A percentile compares a stretch with the other conserved stretches of the same genome.
These are phyloP conservation scores for Colletotrichum gloeosporioides DNA, from an alignment of 2,329 filamentous ascomycete genomes.

Conservation along the genomic window DNA sequence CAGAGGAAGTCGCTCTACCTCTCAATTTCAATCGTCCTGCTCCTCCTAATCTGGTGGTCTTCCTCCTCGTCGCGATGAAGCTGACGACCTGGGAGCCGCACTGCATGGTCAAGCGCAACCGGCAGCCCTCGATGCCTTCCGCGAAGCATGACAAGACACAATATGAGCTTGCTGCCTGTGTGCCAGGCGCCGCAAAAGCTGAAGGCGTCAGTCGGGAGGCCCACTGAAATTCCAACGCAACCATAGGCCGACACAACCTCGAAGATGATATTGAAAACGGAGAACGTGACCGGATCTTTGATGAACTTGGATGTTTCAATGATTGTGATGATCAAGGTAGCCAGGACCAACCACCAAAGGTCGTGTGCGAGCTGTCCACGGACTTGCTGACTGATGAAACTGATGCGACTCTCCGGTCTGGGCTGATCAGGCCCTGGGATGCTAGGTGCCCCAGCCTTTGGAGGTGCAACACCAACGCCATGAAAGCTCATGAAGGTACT, in stretches of 20 bases:
- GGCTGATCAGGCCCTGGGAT: background rate
- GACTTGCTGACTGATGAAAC: conserved; percentile 61
- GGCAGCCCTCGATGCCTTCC: conserved; percentile 63
- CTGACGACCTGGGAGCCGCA: conserved; percentile 44
- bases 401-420: conserved; percentile 39
- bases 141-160: conserved; percentile 62
- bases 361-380: conserved; percentile 70
- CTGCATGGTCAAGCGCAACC: conserved; percentile 60
- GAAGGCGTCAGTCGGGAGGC: conserved; percentile 57
- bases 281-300: conserved; percentile 55
- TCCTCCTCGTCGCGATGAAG: conserved; percentile 35
- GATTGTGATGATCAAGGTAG: conserved; percentile 63
- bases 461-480: background rate
- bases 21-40: background rate
- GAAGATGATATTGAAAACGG: conserved; percentile 66
- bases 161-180: conserved; percentile 61
- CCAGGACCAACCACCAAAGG: conserved; percentile 68
- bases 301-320: conserved; percentile 64
- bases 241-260: conserved; percentile 65
- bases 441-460: background rate
- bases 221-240: conserved; percentile 65
- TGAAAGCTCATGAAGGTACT: background rate
- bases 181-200: conserved; percentile 62
- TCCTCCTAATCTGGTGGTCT: background rate
- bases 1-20: rapidly evolving